A percentile compares a stretch with the other conserved stretches of the same genome.
phyloP scores from a whole-genome alignment of 1,139 yeast genomes.

The Scheffersomyces illinoinensis region DNA sequence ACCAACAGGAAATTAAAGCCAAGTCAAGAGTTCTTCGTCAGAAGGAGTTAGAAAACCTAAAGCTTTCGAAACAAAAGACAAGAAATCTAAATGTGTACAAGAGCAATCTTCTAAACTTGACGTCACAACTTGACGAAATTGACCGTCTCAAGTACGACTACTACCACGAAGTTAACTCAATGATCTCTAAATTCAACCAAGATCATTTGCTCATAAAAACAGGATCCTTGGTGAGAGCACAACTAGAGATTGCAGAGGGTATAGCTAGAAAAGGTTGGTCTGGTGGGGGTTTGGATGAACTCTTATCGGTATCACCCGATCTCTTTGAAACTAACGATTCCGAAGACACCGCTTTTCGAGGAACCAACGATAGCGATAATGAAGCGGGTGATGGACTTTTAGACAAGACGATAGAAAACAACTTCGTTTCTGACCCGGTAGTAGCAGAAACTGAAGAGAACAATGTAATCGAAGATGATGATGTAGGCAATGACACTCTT shows the following conservation, averaged over 20 bases:
- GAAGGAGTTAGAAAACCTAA: conserved; percentile 58
- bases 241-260: conserved; percentile 77
- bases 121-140: conserved; percentile 75
- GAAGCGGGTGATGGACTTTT: neutral
- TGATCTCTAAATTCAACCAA: conserved; percentile 44
- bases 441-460: neutral
- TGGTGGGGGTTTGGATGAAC: conserved; percentile 79
- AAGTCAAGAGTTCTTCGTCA: conserved; percentile 51
- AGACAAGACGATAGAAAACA: neutral
- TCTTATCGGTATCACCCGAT: conserved; percentile 56
- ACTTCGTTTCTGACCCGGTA: neutral
- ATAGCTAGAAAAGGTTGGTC: conserved; percentile 85
- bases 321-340: conserved; percentile 34
- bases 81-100: conserved; percentile 66
- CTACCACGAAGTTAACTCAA: conserved; percentile 62
- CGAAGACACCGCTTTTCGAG: conserved; percentile 2
- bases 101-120: conserved; percentile 62
- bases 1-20: conserved; percentile 53
- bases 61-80: conserved; percentile 55
- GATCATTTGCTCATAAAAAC: conserved; percentile 53
- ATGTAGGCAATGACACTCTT: conserved; percentile 7
- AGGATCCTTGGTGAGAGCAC: conserved; percentile 72
- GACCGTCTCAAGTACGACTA: conserved; percentile 76
- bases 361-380: neutral
- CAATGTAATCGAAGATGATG: conserved; percentile 1